These are phyloP conservation scores for Hirschfeldia incana DNA, from an alignment of 345 rosid species.

Conservation along the genomic window DNA sequence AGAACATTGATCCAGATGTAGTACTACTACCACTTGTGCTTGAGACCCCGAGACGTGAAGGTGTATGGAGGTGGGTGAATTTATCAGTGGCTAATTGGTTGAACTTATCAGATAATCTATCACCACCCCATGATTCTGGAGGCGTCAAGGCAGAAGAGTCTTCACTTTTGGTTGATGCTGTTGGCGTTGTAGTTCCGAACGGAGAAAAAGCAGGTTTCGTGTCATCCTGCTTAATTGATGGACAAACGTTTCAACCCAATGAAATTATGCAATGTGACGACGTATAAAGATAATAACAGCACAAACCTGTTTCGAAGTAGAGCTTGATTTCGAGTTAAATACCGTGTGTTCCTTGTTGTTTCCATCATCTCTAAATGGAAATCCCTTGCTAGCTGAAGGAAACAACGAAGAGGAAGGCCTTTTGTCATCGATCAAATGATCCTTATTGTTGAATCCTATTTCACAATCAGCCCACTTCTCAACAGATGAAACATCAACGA, in stretches of 20 bases:
- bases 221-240: conserved; percentile 55
- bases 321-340: no score
- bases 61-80: conserved; percentile 54
- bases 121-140: conserved; percentile 99
- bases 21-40: conserved; percentile 47
- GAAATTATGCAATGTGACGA: no score
- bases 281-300: no score
- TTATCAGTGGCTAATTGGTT: conserved; percentile 61
- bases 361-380: conserved; percentile 54
- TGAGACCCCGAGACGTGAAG: conserved; percentile 61
- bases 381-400: conserved; percentile 73
- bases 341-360: conserved; percentile 51
- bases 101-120: conserved; percentile 72
- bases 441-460: conserved; percentile 56
- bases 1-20: conserved; percentile 62
- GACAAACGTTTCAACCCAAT: no score
- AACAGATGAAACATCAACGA: conserved; percentile 77
- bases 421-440: conserved; percentile 54
- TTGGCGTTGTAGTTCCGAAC: conserved; percentile 61
- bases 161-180: conserved; percentile 71
- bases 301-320: no score
- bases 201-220: conserved; percentile 44
- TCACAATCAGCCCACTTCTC: conserved; percentile 75
- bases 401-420: conserved; percentile 63
- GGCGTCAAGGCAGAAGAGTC: conserved; percentile 79